These are phyloP conservation scores for Aegilops speltoides DNA, from an alignment of 176 grass and related monocot species.

Conservation along the genomic window DNA sequence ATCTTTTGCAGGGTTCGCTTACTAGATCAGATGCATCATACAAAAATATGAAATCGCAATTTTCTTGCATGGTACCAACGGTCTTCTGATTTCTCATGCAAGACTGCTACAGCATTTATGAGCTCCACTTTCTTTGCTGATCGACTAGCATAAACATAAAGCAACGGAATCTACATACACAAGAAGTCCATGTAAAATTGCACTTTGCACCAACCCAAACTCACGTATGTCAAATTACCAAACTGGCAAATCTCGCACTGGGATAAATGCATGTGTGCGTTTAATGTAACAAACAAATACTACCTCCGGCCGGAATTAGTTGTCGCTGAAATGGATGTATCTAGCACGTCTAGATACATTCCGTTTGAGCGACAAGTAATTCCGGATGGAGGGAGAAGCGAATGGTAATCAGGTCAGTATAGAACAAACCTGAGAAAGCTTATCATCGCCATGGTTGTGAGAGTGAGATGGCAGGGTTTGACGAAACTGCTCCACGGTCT, in stretches of 20 bases:
- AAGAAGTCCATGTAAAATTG: conserved; percentile 5
- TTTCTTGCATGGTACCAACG: not conserved
- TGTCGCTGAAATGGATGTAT: too few species aligned
- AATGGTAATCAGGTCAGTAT: conserved; percentile 3
- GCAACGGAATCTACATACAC: not conserved
- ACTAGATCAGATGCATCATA: not conserved
- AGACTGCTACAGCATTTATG: not conserved
- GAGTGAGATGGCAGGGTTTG: conserved; percentile 55
- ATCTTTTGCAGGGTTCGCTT: not conserved
- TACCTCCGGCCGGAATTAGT: too few species aligned
- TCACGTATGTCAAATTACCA: not conserved
- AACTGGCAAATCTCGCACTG: not conserved
- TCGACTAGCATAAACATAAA: not conserved
- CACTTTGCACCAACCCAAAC: not conserved
- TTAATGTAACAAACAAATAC: conserved; percentile 28
- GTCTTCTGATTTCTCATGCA: not conserved
- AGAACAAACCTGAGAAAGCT: conserved; percentile 30
- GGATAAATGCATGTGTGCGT: not conserved
- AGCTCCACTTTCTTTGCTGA: not conserved
- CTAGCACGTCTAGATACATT: too few species aligned
- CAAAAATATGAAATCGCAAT: not conserved
- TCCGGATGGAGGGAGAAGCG: not conserved
- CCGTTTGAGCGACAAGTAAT: too few species aligned
- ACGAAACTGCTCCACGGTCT: conserved; percentile 46
- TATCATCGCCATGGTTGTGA: conserved; percentile 79